Evolutionary conservation across 2,329 filamentous ascomycete species (phyloP).

Genomic region (Daldinia sp.): DNA sequence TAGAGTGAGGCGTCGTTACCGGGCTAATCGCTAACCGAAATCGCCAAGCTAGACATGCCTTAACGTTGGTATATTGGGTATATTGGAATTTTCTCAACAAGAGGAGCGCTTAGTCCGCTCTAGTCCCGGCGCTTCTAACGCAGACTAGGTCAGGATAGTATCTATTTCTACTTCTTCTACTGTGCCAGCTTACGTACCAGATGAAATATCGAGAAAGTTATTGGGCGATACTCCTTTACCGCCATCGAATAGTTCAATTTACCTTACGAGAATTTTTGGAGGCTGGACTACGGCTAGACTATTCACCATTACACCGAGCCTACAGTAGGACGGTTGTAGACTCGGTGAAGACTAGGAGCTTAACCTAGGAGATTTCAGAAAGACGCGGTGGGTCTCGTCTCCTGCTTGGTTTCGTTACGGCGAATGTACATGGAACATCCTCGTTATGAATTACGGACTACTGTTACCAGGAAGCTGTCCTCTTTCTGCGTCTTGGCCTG

Average conservation of each 20-base stretch:
- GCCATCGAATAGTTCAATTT: slow-evolving; percentile 17
- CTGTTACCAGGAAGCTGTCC: not conserved
- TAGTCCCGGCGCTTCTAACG: slow-evolving; percentile 25
- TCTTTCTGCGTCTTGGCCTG: not conserved
- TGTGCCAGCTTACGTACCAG: slow-evolving; percentile 25
- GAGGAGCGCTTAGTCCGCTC: slow-evolving; percentile 24
- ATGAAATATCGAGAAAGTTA: slow-evolving; percentile 1
- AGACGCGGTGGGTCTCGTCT: slow-evolving; percentile 23
- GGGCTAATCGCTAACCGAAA: slow-evolving; percentile 29
- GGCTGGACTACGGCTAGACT: slow-evolving; percentile 16
- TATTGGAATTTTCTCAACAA: slow-evolving; percentile 11
- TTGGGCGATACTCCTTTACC: slow-evolving; percentile 10
- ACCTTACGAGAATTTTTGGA: slow-evolving; percentile 13
- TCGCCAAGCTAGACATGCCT: slow-evolving; percentile 21
- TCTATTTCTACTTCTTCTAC: slow-evolving; percentile 3
- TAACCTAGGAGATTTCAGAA: slow-evolving; percentile 12
- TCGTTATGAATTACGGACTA: slow-evolving; percentile 14
- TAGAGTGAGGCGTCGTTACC: slow-evolving; percentile 29
- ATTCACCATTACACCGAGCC: slow-evolving; percentile 32
- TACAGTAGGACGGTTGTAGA: slow-evolving; percentile 24
- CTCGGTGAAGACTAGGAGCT: slow-evolving; percentile 28
- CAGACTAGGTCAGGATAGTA: slow-evolving; percentile 8
- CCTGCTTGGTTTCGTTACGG: slow-evolving; percentile 16
- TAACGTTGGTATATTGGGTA: not conserved
- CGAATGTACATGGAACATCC: slow-evolving; percentile 28